Evolutionary conservation across 2,329 filamentous ascomycete species (phyloP), one percentile per base, ranked within the genome.

Genomic region (Parastagonospora avenae): DNA sequence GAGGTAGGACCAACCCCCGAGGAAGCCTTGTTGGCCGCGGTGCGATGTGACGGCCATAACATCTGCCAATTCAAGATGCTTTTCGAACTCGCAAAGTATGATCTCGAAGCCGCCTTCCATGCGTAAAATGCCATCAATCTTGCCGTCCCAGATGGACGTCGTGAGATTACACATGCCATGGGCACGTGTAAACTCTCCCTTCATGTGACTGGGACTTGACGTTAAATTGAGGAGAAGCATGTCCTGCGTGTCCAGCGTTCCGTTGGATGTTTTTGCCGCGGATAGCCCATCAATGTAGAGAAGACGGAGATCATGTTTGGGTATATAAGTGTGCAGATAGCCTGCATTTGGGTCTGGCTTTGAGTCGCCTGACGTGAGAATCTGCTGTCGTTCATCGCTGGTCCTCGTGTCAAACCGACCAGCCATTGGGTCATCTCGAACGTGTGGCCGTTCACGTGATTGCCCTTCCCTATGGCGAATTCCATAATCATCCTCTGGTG

Each of bases 91-190:
- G 66, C 87, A 91, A 15, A 87, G 75, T 42, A 90, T 87, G 46
- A 89, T 78, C 68, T 91, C 88, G 57, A 90, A 90, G 0, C 88
- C 88, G 14, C 81, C 80, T 63, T 91, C 88, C 80, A 86, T 86
- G 9, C 87, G 80, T 2, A 90, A 70, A 16, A 89, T 76, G 0
- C 85, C 86, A 60, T 89, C 83, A n/a, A 89, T 74, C 11, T 74
- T 72, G 28, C 67, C 67, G 10, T 77, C 8, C 82, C 82, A 86
- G 68, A 83, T 46, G 61, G 70, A 51, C 38, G 70, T 8, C 0
- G 82, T 78, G 8, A 87, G 59, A 0, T 78, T 69, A 67, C 88
- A 91, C 1, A 89, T 70, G 1, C 77, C 76, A 1, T 60, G 42
- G 0, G 85, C 86, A 6, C 87, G 82, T 2, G 71, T 66, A 4